Evolutionary conservation across 768 basidiomycete species (phyloP).

Genomic region (Kwoniella europaea): DNA sequence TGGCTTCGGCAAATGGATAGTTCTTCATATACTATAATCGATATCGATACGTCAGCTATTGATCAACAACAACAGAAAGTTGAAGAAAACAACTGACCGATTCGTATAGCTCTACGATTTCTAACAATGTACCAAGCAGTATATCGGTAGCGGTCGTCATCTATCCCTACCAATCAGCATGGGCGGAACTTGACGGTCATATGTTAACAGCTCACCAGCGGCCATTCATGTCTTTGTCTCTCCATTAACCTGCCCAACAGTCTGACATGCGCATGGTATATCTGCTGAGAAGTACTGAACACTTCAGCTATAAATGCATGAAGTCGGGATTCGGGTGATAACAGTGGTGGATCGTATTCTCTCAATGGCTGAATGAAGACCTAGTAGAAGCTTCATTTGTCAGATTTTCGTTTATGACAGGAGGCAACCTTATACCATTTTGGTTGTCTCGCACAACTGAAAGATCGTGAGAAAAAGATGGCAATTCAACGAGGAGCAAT

Average conservation of each 20-base stretch:
- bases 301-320: constrained; percentile 51
- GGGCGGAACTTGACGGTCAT: background rate
- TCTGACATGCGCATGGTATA: constrained; percentile 35
- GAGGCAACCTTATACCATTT: too few relatives aligned
- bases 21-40: constrained; percentile 59
- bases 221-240: constrained; percentile 51
- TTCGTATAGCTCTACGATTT: constrained; percentile 43
- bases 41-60: background rate
- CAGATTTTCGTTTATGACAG: too few relatives aligned
- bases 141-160: constrained; percentile 47
- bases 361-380: constrained; percentile 45
- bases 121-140: constrained; percentile 39
- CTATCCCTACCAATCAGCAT: constrained; percentile 16
- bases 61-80: background rate
- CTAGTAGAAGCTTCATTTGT: constrained; percentile 12
- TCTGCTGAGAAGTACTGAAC: constrained; percentile 43
- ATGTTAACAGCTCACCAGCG: constrained; percentile 29
- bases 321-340: constrained; percentile 34
- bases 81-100: constrained; percentile 30
- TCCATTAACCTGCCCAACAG: constrained; percentile 42
- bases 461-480: too few relatives aligned
- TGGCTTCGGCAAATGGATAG: constrained; percentile 82
- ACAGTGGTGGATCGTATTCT: constrained; percentile 35
- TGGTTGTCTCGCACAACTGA: too few relatives aligned
- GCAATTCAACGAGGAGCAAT: background rate